These are phyloP conservation scores for Nicotiana sylvestris DNA, from an alignment of 257 asterid genomes.

Conservation along the genomic window DNA sequence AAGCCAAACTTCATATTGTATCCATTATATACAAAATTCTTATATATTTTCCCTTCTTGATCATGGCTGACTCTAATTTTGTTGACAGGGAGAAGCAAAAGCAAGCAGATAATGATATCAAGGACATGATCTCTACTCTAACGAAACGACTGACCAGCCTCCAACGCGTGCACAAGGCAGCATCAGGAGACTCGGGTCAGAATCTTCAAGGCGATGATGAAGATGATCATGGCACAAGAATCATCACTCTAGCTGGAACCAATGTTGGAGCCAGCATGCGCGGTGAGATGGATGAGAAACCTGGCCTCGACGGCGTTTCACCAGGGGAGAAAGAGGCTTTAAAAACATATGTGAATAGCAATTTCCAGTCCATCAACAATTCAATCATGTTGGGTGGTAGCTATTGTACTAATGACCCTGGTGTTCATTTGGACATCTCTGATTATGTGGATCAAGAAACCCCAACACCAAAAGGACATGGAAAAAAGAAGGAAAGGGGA, in stretches of 20 bases:
- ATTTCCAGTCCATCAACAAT: conserved; percentile 87
- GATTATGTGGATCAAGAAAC: conserved; percentile 37
- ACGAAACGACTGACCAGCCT: conserved; percentile 44
- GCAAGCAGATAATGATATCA: conserved; percentile 50
- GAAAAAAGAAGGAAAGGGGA: conserved; percentile 34
- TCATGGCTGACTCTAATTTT: conserved; percentile 27
- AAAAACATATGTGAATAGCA: conserved; percentile 69
- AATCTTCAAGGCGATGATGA: conserved; percentile 23
- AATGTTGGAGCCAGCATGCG: conserved; percentile 89
- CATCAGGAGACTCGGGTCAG: conserved; percentile 26
- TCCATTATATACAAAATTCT: not conserved
- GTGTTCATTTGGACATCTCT: conserved; percentile 74
- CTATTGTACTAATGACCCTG: conserved; percentile 76
- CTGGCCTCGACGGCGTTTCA: conserved; percentile 17
- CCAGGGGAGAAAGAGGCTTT: conserved; percentile 45
- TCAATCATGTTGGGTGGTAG: conserved; percentile 88
- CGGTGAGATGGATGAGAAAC: conserved; percentile 49
- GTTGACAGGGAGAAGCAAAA: conserved; percentile 35
- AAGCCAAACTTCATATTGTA: conserved; percentile 6
- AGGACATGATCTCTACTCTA: conserved; percentile 55
- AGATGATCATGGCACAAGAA: conserved; percentile 47
- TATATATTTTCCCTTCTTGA: not conserved
- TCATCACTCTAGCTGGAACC: conserved; percentile 81
- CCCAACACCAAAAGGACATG: conserved; percentile 6
- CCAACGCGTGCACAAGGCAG: conserved; percentile 43